phyloP scores from a whole-genome alignment of 2,329 filamentous ascomycete species.

The Fusarium torreyae region DNA sequence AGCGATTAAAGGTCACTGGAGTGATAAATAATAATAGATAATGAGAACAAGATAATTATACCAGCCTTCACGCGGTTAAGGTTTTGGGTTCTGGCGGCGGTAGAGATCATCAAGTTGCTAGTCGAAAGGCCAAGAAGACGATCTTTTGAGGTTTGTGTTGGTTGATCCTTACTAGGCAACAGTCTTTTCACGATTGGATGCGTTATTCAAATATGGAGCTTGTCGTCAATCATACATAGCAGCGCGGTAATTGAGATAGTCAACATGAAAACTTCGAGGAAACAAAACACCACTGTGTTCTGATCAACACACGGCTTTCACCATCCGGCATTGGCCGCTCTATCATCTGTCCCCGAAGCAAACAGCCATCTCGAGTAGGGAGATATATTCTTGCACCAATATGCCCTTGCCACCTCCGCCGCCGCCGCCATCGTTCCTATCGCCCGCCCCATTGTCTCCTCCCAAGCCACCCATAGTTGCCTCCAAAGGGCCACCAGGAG shows the following conservation, averaged over 20 bases:
- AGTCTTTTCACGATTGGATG: not conserved
- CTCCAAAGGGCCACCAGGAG: not conserved
- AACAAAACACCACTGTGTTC: too few species aligned
- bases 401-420: not conserved
- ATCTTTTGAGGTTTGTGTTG: not conserved
- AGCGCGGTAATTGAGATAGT: too few species aligned
- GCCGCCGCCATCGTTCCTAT: not conserved
- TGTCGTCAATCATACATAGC: too few species aligned
- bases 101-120: too few species aligned
- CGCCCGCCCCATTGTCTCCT: not conserved
- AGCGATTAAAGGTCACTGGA: constrained; percentile 31
- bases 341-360: too few species aligned
- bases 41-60: not conserved
- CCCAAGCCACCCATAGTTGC: not conserved
- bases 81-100: too few species aligned
- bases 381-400: not conserved
- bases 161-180: not conserved
- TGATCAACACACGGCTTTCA: too few species aligned
- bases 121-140: not conserved
- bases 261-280: too few species aligned
- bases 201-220: not conserved
- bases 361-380: too few species aligned
- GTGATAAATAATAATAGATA: constrained; percentile 1
- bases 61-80: too few species aligned
- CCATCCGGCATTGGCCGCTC: too few species aligned